These are phyloP conservation scores for Metarhizium guizhouense DNA, from an alignment of 2,329 filamentous ascomycete species.

Conservation along the genomic window DNA sequence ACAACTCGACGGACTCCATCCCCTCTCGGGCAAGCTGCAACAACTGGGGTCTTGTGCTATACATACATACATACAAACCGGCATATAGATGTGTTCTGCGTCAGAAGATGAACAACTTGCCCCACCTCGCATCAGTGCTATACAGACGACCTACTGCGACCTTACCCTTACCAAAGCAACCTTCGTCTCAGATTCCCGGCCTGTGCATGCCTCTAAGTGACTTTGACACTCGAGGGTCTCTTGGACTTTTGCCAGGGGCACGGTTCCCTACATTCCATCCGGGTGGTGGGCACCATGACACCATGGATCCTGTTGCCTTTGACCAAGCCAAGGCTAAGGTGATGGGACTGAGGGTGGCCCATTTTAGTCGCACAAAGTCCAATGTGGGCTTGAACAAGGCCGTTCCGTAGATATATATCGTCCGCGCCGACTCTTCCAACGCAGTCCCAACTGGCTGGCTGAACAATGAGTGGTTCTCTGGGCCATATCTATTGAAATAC, in stretches of 20 bases:
- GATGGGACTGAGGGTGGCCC: background rate
- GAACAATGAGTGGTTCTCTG: background rate
- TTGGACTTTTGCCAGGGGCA: slow-evolving; percentile 3
- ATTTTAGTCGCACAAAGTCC: background rate
- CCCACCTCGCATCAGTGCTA: too few relatives aligned
- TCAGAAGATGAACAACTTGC: background rate
- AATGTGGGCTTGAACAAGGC: background rate
- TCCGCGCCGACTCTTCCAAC: background rate
- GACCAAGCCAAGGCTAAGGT: slow-evolving; percentile 3
- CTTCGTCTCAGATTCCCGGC: slow-evolving; percentile 12
- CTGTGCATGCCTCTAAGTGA: slow-evolving; percentile 8
- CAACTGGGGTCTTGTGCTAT: background rate
- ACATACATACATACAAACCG: background rate
- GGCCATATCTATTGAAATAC: background rate
- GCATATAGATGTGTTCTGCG: background rate
- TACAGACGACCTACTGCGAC: background rate
- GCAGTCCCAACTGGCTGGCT: background rate
- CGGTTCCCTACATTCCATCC: slow-evolving; percentile 2
- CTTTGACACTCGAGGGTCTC: slow-evolving; percentile 7
- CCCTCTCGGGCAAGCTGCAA: background rate
- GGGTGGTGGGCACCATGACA: slow-evolving; percentile 2
- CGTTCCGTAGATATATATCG: slow-evolving; percentile 3
- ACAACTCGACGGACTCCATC: background rate
- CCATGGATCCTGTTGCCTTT: slow-evolving; percentile 1
- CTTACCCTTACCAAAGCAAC: slow-evolving; percentile 3